phyloP scores from a whole-genome alignment of 2,329 filamentous ascomycete species.

The Coniochaeta pulveracea region DNA sequence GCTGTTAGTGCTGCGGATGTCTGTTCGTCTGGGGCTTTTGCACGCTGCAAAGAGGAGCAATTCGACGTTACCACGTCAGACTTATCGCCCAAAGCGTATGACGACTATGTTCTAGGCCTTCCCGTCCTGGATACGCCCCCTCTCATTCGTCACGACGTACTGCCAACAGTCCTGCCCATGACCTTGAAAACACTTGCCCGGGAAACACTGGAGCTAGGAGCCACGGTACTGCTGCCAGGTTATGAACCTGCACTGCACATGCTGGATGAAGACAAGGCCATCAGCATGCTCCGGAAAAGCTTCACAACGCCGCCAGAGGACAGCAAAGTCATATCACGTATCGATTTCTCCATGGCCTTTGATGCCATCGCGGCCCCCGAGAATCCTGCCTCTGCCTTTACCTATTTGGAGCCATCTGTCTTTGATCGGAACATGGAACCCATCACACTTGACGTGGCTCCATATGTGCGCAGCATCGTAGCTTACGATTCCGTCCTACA shows the following conservation, averaged over 20 bases:
- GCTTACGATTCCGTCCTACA: constrained; percentile 63
- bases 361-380: constrained; percentile 45
- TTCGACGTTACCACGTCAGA: neutral
- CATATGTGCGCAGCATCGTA: constrained; percentile 81
- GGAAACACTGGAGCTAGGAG: constrained; percentile 14
- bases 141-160: constrained; percentile 18
- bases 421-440: constrained; percentile 62
- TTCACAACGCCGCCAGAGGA: constrained; percentile 16
- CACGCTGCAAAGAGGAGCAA: constrained; percentile 21
- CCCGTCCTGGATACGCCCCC: constrained; percentile 34
- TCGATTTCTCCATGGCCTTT: constrained; percentile 47
- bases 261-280: constrained; percentile 19
- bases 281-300: constrained; percentile 25
- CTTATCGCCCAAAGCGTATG: constrained; percentile 13
- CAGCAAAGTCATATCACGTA: constrained; percentile 26
- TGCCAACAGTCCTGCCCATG: constrained; percentile 19
- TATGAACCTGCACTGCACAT: constrained; percentile 2
- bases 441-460: constrained; percentile 69
- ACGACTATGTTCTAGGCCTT: constrained; percentile 39
- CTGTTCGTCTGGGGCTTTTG: constrained; percentile 37
- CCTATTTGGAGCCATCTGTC: constrained; percentile 53
- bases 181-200: constrained; percentile 21
- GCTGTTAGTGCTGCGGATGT: constrained; percentile 57
- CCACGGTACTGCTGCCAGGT: constrained; percentile 4
- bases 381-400: constrained; percentile 15